Evolutionary conservation across 2,329 filamentous ascomycete species (phyloP).

Genomic region (Exophiala alcalophila): DNA sequence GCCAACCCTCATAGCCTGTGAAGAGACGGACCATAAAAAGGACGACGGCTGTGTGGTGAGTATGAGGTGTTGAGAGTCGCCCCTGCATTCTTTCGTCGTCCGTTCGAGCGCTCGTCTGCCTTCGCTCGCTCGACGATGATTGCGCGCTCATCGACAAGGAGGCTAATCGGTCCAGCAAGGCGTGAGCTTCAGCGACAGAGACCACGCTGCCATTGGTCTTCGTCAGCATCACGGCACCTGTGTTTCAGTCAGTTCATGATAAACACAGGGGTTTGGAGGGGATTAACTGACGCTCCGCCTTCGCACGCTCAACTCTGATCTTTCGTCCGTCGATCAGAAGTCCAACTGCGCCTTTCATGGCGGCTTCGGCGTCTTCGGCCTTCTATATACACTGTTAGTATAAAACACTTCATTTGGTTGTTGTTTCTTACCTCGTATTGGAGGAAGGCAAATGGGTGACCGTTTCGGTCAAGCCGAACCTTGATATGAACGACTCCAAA

Average conservation of each 20-base stretch:
- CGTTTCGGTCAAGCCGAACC: slow-evolving; percentile 36
- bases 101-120: too few relatives aligned
- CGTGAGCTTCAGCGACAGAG: slow-evolving; percentile 24
- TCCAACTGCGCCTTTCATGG: slow-evolving; percentile 21
- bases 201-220: slow-evolving; percentile 21
- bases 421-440: slow-evolving; percentile 40
- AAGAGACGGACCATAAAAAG: too few relatives aligned
- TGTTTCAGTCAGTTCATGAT: slow-evolving; percentile 7
- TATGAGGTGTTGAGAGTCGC: too few relatives aligned
- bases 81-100: too few relatives aligned
- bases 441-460: slow-evolving; percentile 39
- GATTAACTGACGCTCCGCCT: slow-evolving; percentile 29
- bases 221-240: slow-evolving; percentile 28
- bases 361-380: slow-evolving; percentile 33
- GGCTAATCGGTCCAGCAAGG: too few relatives aligned
- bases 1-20: too few relatives aligned
- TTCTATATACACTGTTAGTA: slow-evolving; percentile 28
- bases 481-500: slow-evolving; percentile 39
- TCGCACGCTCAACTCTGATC: slow-evolving; percentile 27
- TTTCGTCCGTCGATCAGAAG: slow-evolving; percentile 26
- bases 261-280: background rate
- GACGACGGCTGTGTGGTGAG: too few relatives aligned
- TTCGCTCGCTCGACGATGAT: too few relatives aligned
- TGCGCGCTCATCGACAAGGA: too few relatives aligned
- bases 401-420: too few relatives aligned